Conservation (phyloP, 768 basidiomycete species). For the Rhodosporidiobolus odoratus region DNA sequence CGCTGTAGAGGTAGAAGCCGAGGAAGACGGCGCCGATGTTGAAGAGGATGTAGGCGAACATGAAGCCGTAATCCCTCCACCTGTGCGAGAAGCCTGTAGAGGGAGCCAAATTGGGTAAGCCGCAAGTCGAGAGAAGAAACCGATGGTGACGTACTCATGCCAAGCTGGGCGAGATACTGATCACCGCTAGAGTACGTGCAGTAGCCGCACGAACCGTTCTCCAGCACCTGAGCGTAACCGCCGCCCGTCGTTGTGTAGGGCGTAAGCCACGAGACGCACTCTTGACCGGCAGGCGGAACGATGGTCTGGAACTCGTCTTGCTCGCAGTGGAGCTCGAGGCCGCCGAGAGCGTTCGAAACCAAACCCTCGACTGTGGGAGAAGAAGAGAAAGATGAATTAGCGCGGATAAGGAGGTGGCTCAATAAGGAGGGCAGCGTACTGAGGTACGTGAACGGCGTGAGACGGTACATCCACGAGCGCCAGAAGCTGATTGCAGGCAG, state of each 20-base stretch:
- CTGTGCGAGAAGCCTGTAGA: constrained; percentile 24
- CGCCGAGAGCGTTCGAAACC: constrained; percentile 36
- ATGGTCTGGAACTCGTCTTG: constrained; percentile 26
- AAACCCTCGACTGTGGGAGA: constrained; percentile 59
- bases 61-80: constrained; percentile 34
- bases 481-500: too few relatives aligned
- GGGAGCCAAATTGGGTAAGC: too few relatives aligned
- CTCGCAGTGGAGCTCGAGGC: constrained; percentile 27
- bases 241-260: constrained; percentile 18
- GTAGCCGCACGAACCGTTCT: constrained; percentile 27
- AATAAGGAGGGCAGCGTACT: neutral
- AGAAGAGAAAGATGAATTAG: constrained; percentile 53
- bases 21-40: constrained; percentile 23
- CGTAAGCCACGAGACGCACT: constrained; percentile 35
- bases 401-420: neutral
- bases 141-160: too few relatives aligned
- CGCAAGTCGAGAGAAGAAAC: too few relatives aligned
- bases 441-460: constrained; percentile 29
- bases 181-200: constrained; percentile 35
- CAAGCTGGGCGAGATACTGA: constrained; percentile 34
- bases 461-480: constrained; percentile 58
- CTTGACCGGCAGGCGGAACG: constrained; percentile 37
- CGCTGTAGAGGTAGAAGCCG: constrained; percentile 23
- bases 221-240: constrained; percentile 37
- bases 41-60: constrained; percentile 31